Evolutionary conservation across 371 early-diverging fungal species (phyloP).

Genomic region (Hamiltosporidium tvaerminnensis): DNA sequence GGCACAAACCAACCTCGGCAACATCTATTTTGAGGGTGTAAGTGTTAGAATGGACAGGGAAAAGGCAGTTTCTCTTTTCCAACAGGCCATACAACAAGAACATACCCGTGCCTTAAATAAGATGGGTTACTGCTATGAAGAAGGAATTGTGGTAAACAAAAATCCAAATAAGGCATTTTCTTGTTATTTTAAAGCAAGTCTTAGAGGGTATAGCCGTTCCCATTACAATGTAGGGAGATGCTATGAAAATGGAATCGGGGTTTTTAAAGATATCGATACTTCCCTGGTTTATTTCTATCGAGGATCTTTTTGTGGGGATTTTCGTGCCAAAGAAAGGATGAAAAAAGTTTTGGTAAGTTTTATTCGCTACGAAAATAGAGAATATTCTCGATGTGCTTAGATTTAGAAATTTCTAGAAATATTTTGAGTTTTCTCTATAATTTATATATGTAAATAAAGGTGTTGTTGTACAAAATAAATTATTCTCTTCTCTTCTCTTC

Average conservation of each 20-base stretch:
- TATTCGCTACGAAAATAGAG: too few species aligned
- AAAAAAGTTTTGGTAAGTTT: slow-evolving; percentile 7
- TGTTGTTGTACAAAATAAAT: too few species aligned
- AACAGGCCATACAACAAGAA: slow-evolving; percentile 20
- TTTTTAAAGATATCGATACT: slow-evolving; percentile 6
- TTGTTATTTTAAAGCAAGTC: slow-evolving; percentile 14
- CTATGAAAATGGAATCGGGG: slow-evolving; percentile 22
- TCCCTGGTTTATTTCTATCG: slow-evolving; percentile 20
- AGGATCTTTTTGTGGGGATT: slow-evolving; percentile 21
- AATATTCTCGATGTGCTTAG: too few species aligned
- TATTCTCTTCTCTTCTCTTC: too few species aligned
- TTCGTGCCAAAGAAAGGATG: slow-evolving; percentile 3
- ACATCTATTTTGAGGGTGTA: slow-evolving; percentile 48
- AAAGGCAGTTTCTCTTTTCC: slow-evolving; percentile 25
- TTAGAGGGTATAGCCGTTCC: slow-evolving; percentile 13
- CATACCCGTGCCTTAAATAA: slow-evolving; percentile 23
- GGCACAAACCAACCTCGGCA: slow-evolving; percentile 55
- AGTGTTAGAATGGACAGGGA: slow-evolving; percentile 61
- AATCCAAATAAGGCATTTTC: slow-evolving; percentile 16
- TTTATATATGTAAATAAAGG: too few species aligned
- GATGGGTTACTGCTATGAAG: slow-evolving; percentile 43
- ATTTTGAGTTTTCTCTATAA: too few species aligned
- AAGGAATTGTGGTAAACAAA: slow-evolving; percentile 25
- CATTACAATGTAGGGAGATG: slow-evolving; percentile 19
- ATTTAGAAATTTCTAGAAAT: too few species aligned